Evolutionary conservation across 2,329 filamentous ascomycete genomes (phyloP).

Genomic region (Fusarium drepaniforme): DNA sequence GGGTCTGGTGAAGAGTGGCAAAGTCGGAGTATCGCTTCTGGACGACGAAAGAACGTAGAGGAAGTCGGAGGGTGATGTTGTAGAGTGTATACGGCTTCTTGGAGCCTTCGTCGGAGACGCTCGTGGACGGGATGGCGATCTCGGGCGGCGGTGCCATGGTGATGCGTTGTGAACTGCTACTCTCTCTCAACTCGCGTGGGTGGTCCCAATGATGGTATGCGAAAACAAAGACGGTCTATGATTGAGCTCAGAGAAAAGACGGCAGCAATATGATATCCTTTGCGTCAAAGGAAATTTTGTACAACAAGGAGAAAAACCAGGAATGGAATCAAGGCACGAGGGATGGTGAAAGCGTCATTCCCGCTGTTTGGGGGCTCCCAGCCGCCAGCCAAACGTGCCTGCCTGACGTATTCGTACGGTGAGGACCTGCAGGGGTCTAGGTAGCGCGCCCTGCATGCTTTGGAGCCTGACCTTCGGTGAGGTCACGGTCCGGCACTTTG

Average conservation of each 20-base stretch:
- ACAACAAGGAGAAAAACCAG: not conserved
- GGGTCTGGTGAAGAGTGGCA: conserved; percentile 70
- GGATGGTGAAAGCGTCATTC: conserved; percentile 36
- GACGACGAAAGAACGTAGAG: conserved; percentile 80
- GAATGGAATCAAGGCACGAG: conserved; percentile 16
- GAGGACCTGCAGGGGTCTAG: not conserved
- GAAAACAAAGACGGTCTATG: not conserved
- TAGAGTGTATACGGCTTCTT: conserved; percentile 81
- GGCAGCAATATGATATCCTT: not conserved
- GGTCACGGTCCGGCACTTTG: conserved; percentile 24
- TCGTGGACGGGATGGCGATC: conserved; percentile 76
- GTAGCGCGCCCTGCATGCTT: conserved; percentile 15
- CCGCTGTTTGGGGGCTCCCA: conserved; percentile 13
- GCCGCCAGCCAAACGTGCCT: conserved; percentile 2
- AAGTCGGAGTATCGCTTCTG: conserved; percentile 90
- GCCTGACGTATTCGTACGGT: conserved; percentile 37
- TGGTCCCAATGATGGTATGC: not conserved
- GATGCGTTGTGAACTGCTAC: conserved; percentile 15
- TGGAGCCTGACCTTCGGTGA: conserved; percentile 13
- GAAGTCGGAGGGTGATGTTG: conserved; percentile 82
- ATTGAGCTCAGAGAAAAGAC: not conserved
- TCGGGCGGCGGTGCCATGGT: conserved; percentile 74
- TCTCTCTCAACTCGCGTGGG: not conserved
- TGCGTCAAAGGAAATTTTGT: not conserved
- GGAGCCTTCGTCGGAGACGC: conserved; percentile 61